Base-by-base conservation (phyloP, 805 yeast genomes). In the Nakazawaea peltata region DNA sequence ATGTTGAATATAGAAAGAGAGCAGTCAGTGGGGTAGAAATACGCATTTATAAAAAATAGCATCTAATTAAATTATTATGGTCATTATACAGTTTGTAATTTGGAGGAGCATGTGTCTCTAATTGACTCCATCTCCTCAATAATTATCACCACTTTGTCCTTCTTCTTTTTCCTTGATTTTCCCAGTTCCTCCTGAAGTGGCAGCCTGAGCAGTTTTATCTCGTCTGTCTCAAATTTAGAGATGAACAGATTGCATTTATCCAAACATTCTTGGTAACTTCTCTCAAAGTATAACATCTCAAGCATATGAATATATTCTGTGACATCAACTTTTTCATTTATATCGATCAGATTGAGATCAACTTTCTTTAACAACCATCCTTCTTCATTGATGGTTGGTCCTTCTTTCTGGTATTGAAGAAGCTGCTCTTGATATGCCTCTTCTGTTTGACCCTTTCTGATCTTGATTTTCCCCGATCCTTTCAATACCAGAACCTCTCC, bases 361-460 rank as follows among this genome's bases (percentile, higher is more conserved):
- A 33, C 28, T 10, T 30, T 11, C 11, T 15, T 10, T 35, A 27
- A 4, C 25, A 19, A 25, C 73, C 76, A 69, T 28, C 55, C 48
- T 4, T 53, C 49, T 0, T 69, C 67, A 36, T 74, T 72, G 14
- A 71, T 47, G 1, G 61, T 57, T 0, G 94, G 92, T 0, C 94
- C 94, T 1, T 60, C 50, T 0, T 45, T 32, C 42, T 54, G 56
- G 48, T 74, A 85, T 46, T 67, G 70, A 3, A 43, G 42, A 41
- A 61, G 58, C 53, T 86, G 90, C 7, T 40, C 48, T 23, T 50
- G 56, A 44, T 59, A 86, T 38, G 72, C 81, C 36, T 77, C 88
- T 28, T 74, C 76, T 0, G 80, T 49, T 50, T 86, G 96, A 0
- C 77, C 78, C 46, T 81, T 84, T 28, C 95, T 67, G 18, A 65